A percentile compares a stretch with the other conserved stretches of the same genome.
phyloP scores from a whole-genome alignment of 805 yeast species.

The Lachancea cidri region DNA sequence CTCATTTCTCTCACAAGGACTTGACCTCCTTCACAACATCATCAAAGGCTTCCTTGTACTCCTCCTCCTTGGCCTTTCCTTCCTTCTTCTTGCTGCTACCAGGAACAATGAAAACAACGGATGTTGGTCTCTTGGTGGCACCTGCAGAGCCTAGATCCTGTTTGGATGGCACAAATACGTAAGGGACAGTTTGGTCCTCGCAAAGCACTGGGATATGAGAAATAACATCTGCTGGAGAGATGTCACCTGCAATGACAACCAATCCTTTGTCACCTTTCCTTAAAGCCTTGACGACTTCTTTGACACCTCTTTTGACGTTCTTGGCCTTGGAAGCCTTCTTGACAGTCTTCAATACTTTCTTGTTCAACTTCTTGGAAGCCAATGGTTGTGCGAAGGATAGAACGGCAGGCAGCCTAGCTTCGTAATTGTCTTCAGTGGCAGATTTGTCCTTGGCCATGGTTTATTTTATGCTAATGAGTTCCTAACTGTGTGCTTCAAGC shows the following conservation, averaged over 20 bases:
- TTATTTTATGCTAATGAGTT: not conserved
- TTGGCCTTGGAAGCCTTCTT: constrained; percentile 98
- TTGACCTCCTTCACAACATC: constrained; percentile 88
- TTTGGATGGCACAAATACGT: constrained; percentile 89
- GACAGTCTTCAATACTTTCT: constrained; percentile 90
- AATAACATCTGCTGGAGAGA: constrained; percentile 94
- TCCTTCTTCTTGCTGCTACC: constrained; percentile 85
- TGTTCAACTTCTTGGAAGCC: constrained; percentile 93
- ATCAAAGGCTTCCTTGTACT: constrained; percentile 87
- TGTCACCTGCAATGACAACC: constrained; percentile 95
- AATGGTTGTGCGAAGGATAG: constrained; percentile 91
- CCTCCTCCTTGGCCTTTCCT: constrained; percentile 64
- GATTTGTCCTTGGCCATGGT: constrained; percentile 23
- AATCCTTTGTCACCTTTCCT: constrained; percentile 98
- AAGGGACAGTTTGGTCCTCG: constrained; percentile 91
- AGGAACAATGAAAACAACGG: constrained; percentile 95
- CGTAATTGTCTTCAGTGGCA: constrained; percentile 73
- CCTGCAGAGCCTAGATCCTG: constrained; percentile 99
- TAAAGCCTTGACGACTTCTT: constrained; percentile 95
- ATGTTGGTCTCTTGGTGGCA: constrained; percentile 98
- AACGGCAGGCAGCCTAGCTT: constrained; percentile 81
- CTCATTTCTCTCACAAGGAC: constrained; percentile 22
- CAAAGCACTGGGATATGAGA: constrained; percentile 96
- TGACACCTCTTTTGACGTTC: constrained; percentile 97
- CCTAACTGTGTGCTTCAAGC: not conserved